Percentiles rank a stretch among this genome's conserved stretches.
Evolutionary conservation across 2,329 filamentous ascomycete species (phyloP).

Genomic region (Colletotrichum theobromicola): DNA sequence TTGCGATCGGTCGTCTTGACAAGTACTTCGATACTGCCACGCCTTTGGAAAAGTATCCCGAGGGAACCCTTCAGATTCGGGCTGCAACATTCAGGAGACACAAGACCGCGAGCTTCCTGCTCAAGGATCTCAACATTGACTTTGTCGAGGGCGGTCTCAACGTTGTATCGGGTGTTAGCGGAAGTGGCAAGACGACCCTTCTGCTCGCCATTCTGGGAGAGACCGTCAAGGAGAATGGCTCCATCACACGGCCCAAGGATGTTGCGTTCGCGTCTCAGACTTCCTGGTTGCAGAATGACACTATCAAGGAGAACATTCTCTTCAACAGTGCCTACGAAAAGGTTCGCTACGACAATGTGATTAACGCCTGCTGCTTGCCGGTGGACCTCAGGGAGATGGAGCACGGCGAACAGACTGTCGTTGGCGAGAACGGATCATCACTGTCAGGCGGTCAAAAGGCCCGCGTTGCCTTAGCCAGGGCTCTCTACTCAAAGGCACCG

Average conservation of each 20-base stretch:
- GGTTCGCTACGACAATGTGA: slow-evolving; percentile 57
- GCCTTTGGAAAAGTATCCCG: slow-evolving; percentile 51
- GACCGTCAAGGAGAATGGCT: slow-evolving; percentile 53
- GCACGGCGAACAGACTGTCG: slow-evolving; percentile 54
- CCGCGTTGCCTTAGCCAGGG: slow-evolving; percentile 60
- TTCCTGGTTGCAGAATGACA: slow-evolving; percentile 63
- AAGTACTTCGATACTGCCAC: slow-evolving; percentile 58
- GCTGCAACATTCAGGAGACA: slow-evolving; percentile 54
- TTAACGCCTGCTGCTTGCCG: slow-evolving; percentile 60
- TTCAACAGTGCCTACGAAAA: slow-evolving; percentile 58
- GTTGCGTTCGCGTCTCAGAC: slow-evolving; percentile 63
- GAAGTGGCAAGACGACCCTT: slow-evolving; percentile 63
- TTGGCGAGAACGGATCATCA: slow-evolving; percentile 60
- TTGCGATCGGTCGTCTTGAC: slow-evolving; percentile 58
- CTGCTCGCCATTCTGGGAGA: slow-evolving; percentile 60
- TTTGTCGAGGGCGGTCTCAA: slow-evolving; percentile 61
- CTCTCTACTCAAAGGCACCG: slow-evolving; percentile 61
- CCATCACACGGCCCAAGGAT: slow-evolving; percentile 53
- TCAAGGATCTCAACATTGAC: slow-evolving; percentile 53
- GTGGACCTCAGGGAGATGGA: slow-evolving; percentile 57
- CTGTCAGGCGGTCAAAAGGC: slow-evolving; percentile 63
- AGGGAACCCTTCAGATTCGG: slow-evolving; percentile 52
- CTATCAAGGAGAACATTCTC: slow-evolving; percentile 59
- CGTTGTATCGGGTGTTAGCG: slow-evolving; percentile 58
- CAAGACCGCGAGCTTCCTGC: slow-evolving; percentile 53